Base-by-base conservation (phyloP, 139 green algal genomes). In the Tetradesmus obliquus region DNA sequence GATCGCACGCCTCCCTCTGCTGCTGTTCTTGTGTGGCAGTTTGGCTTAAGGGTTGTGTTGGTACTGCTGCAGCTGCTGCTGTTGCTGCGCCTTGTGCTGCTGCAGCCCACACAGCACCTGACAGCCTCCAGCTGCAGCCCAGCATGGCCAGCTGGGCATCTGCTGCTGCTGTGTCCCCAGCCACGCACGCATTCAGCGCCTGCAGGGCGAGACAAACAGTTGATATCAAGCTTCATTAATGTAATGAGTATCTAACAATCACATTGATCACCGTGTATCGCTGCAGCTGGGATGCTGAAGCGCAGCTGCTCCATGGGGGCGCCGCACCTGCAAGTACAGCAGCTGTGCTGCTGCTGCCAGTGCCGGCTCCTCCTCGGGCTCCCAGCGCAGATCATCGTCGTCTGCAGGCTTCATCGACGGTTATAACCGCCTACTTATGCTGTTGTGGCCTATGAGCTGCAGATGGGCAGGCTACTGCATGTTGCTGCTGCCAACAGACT, bases 71-170 rank as follows among this genome's bases (percentile, higher is more conserved):
- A 53, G 85, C 79, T 60, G 79, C 0, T 13, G 84, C 60, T 79
- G 58, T 58, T 89, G 60, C 84, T 58, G 8, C 82, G 51, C n/a
- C 82, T 66, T 10, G 45, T 87, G 82, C 82, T 87, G 82, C 85
- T 62, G 85, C 85, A 81, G 19, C 53, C 88, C 57, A 80, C 19
- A 88, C 32, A 1, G 57, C 84, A 5, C 22, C 9, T 20, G 84
- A 55, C 5, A 88, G 58, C 13, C 84, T 22, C 57, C 24, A 55
- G n/a, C 17, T 22, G 58, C 84, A 88, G 22, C 84, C 84, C 3
- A 88, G 84, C 8, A 20, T 3, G 0, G 57, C 32, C 3, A 88
- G 84, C 24, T 57, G 10, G 6, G n/a, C 57, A 20, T 88, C 84
- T 58, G 84, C 84, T 79, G 84, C 58, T n/a, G 57, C 57, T 17